Base-by-base conservation (phyloP, 2,329 filamentous ascomycete species). In the Tolypocladium cylindrosporum region DNA sequence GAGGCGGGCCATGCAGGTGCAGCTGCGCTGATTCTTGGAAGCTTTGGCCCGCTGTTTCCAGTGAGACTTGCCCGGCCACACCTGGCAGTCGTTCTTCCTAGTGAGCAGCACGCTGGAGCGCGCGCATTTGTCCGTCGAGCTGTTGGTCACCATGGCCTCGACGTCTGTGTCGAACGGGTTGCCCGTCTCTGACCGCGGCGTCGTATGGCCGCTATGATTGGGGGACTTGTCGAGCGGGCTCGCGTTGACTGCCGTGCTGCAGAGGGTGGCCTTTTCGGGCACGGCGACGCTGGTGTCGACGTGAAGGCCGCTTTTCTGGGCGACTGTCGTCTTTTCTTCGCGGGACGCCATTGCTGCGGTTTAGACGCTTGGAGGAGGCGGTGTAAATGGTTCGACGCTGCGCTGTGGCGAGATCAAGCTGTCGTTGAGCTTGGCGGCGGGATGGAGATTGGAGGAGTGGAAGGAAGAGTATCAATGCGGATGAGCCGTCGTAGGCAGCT, bases 1-100 rank as follows among this genome's bases (percentile, higher is more conserved):
- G 55, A 85, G 74, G 39, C 71, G 69, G 51, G 79, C 78, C 71
- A 86, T 73, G 61, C 76, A 81, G 57, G 77, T 77, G 69, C 81
- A 84, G 57, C 73, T 77, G 60, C 74, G 71, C 60, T 76, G 79
- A 62, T 74, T 74, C 72, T 83, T 83, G 59, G 79, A 79, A 13
- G 75, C 77, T 70, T 80, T 81, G 60, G 81, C 80, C 73, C 83
- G 82, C 60, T 77, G 74, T 69, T 79, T 81, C 82, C 83, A 85
- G 66, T 84, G 78, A 31, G 79, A 76, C 66, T 82, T 78, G 58
- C 79, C 79, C 6, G 83, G 83, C 83, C 83, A 86, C 21, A 84
- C 80, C 51, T 79, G 74, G 64, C 77, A 79, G 60, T 85, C 80
- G 55, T 67, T 71, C 60, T 75, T 75, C 57, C 76, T 63, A 24